A percentile compares a stretch with the other conserved stretches of the same genome.
These are phyloP conservation scores for Boletus coccyginus DNA, from an alignment of 768 basidiomycete genomes.

Conservation along the genomic window DNA sequence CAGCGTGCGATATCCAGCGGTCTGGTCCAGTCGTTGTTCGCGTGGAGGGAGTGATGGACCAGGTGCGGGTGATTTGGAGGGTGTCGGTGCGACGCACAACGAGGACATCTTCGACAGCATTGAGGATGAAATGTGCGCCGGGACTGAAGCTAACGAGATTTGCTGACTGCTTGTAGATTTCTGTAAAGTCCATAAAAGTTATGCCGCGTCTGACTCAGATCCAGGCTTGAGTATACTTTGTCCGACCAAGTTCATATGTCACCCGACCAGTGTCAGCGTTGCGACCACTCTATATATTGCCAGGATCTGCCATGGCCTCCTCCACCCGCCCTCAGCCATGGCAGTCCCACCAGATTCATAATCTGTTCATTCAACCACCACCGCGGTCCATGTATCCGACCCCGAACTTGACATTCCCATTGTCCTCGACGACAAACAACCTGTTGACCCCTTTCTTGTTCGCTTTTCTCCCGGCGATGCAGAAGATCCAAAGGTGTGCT, in stretches of 20 bases:
- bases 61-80: constrained; percentile 79
- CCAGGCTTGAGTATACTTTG: no score
- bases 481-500: constrained; percentile 45
- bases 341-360: constrained; percentile 10
- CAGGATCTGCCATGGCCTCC: background rate
- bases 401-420: constrained; percentile 9
- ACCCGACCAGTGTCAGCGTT: constrained; percentile 15
- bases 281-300: constrained; percentile 17
- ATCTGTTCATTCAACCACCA: constrained; percentile 12
- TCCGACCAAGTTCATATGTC: constrained; percentile 4
- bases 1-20: constrained; percentile 65
- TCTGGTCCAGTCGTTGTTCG: constrained; percentile 35
- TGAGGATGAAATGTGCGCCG: constrained; percentile 83
- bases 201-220: background rate
- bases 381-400: constrained; percentile 14
- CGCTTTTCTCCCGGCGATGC: constrained; percentile 37
- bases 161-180: constrained; percentile 73
- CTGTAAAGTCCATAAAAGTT: constrained; percentile 75
- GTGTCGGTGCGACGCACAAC: constrained; percentile 83
- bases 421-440: constrained; percentile 7
- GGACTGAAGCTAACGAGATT: constrained; percentile 81
- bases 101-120: constrained; percentile 72
- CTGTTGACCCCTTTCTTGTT: constrained; percentile 31
- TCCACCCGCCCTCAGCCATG: constrained; percentile 1
- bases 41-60: constrained; percentile 61